These are phyloP conservation scores for Sphaerobolus stellatus DNA, from an alignment of 1,284 basidiomycete species.

Conservation along the genomic window DNA sequence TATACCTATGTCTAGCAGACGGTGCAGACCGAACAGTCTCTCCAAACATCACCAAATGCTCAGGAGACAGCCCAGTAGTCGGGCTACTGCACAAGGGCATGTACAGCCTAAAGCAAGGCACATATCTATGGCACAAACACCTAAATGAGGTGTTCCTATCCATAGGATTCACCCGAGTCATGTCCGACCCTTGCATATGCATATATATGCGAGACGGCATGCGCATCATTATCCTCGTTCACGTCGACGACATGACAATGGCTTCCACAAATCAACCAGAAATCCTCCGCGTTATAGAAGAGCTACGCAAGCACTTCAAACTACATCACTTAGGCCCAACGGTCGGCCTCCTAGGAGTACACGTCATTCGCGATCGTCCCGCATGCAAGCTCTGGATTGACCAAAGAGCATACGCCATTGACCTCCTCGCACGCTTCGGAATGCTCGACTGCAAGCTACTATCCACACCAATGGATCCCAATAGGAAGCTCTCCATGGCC, in stretches of 20 bases:
- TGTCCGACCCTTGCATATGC: conserved; percentile 2
- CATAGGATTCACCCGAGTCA: conserved; percentile 8
- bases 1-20: conserved; percentile 33
- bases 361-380: conserved; percentile 26
- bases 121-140: conserved; percentile 32
- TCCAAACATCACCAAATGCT: no score
- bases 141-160: conserved; percentile 22
- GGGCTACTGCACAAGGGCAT: conserved; percentile 22
- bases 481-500: conserved; percentile 19
- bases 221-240: conserved; percentile 21
- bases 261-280: no score
- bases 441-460: conserved; percentile 26
- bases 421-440: conserved; percentile 17
- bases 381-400: conserved; percentile 20
- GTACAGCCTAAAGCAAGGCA: conserved; percentile 42
- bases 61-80: neutral
- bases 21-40: conserved; percentile 30
- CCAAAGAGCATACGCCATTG: conserved; percentile 27
- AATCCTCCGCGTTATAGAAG: no score
- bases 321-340: conserved; percentile 34
- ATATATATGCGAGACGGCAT: conserved; percentile 3
- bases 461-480: conserved; percentile 27
- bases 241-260: conserved; percentile 21
- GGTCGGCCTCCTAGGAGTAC: conserved; percentile 35
- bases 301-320: conserved; percentile 34